Conservation (phyloP, 2,329 filamentous ascomycete genomes). For the Conoideocrella luteorostrata region DNA sequence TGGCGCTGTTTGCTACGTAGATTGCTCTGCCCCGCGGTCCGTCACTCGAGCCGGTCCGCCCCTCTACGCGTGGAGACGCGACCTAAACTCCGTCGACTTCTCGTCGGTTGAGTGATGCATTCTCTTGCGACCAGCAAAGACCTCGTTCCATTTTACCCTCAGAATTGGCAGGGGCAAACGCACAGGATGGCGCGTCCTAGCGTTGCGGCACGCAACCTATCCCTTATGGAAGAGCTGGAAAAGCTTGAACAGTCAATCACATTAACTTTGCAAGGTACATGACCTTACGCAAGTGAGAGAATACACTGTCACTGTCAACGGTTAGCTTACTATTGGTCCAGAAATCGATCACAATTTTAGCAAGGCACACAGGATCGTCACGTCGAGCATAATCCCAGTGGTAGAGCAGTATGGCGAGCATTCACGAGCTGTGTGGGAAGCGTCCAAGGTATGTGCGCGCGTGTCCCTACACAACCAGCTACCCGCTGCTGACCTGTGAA, state of each 20-base stretch:
- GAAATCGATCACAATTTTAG: slow-evolving; percentile 99
- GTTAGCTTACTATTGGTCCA: slow-evolving; percentile 26
- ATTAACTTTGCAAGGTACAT: slow-evolving; percentile 78
- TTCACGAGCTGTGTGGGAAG: slow-evolving; percentile 91
- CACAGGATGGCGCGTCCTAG: slow-evolving; percentile 43
- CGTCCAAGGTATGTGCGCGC: slow-evolving; percentile 64
- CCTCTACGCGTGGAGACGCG: slow-evolving; percentile 6
- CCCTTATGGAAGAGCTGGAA: slow-evolving; percentile 90
- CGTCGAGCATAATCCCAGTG: slow-evolving; percentile 82
- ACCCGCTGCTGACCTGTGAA: no score
- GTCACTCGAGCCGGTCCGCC: neutral
- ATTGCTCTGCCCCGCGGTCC: neutral
- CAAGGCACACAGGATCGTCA: slow-evolving; percentile 92
- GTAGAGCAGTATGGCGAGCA: slow-evolving; percentile 95
- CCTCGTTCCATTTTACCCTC: neutral
- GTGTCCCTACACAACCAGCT: neutral
- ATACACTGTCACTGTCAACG: neutral
- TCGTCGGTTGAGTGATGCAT: neutral
- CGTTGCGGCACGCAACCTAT: slow-evolving; percentile 51
- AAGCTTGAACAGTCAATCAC: slow-evolving; percentile 96
- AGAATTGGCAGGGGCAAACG: neutral
- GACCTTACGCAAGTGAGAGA: neutral
- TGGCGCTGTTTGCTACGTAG: no score
- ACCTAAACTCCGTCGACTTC: no score
- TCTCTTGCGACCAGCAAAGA: neutral